Base-by-base conservation (phyloP, 805 yeast genomes). In the Kazachstania taianensis region DNA sequence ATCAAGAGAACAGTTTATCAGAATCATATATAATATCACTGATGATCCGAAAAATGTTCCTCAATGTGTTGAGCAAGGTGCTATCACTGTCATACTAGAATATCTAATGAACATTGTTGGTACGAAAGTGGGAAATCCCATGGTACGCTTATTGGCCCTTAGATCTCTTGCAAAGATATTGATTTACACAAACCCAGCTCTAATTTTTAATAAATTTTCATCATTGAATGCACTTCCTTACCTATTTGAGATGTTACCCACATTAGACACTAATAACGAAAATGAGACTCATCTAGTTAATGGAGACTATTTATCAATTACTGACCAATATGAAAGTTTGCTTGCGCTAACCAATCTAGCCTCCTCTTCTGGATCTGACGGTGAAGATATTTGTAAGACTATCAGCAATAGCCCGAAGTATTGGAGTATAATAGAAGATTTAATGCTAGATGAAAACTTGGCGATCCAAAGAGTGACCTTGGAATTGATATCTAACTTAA, bases 321-420 rank as follows among this genome's bases (percentile, higher is more conserved):
- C 45, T 26, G 67, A 63, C 39, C 65, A 68, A 15, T 70, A 68
- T 44, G 80, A 76, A 46, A 61, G 77, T 0, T 57, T 82, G 27
- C 50, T 78, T 16, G 83, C 87, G 0, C 62, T 81, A 20, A 81
- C 89, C 1, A 82, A 81, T 53, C 44, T 79, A 6, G 71, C 84
- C 0, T 66, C 83, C 0, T 40, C 65, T 2, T 62, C 61, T 29
- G 62, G 62, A 8, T 61, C 64, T 4, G 55, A 54, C 10, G 55
- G 65, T 24, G 65, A 67, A 7, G 57, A 67, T 19, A 61, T 54
- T 26, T 57, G 50, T 38, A 53, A 33, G 25, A 42, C 44, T 20
- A 49, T 45, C 16, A 47, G 42, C 9, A 58, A 66, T 5, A 53
- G 58, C 30, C 53, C 61, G 3, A 52, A 61, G 5, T 59, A 65